Evolutionary conservation across 441 rosid genomes (phyloP), one percentile per base, ranked within the genome.

Genomic region (Populus hybrid): DNA sequence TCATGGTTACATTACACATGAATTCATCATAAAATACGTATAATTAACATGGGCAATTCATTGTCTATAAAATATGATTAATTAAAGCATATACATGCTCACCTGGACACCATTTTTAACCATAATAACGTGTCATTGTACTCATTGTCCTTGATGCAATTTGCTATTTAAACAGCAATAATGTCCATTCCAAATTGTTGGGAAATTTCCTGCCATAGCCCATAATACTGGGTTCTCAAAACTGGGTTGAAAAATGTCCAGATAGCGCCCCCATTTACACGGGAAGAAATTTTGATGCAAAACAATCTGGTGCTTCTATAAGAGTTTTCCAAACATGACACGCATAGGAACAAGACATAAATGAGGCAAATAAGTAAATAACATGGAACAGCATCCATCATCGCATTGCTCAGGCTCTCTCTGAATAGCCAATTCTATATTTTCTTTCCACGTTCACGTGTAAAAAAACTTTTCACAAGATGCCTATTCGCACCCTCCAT

Each of bases 381-480:
- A 61, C 65, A 65, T 64, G 9, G 34, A 67, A 10, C 63, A 71
- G 42, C 66, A 28, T 30, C 32, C 23, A 35, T 35, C 66, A 50
- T 8, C 21, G 42, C 77, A 35, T 34, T 70, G 76, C 64, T 74
- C 79, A 24, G 42, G 28, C 73, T 78, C 84, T 71, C 42, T 24
- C 36, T 6, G 69, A 40, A 61, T 64, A 28, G 73, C 70, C 70
- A 73, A 61, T 74, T 66, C 65, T 61, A 67, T 69, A 76, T 36
- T 79, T 72, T 80, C 73, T 75, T 80, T 74, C 70, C 70, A 80
- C 80, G 53, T 79, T 82, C 80, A 80, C 77, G 71, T 46, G 69
- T 70, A 69, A 34, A 80, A 34, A 38, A 42, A 50, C 70, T 67
- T 68, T 78, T 69, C 75, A 73, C 75, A 70, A 36, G 53, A 78